phyloP scores from a whole-genome alignment of 1,284 basidiomycete species.

The Ustilago esculenta region DNA sequence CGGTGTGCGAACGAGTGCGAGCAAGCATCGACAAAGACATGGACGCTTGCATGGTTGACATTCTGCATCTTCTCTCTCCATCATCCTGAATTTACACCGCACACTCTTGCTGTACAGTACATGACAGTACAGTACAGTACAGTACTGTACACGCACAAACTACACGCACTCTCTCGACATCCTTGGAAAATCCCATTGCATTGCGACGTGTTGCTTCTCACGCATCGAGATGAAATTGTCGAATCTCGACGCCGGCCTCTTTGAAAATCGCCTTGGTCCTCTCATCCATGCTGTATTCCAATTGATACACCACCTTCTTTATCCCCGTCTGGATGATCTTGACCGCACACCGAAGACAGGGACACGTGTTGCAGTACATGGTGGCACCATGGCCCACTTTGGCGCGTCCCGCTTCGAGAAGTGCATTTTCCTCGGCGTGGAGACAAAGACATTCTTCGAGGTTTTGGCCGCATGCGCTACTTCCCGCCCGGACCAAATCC shows the following conservation, averaged over 20 bases:
- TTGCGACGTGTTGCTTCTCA: too few relatives aligned
- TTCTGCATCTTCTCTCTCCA: too few relatives aligned
- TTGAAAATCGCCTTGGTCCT: constrained; percentile 66
- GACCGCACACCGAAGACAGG: constrained; percentile 92
- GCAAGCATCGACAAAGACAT: too few relatives aligned
- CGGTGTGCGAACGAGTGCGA: too few relatives aligned
- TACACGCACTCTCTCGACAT: too few relatives aligned
- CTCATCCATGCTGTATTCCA: constrained; percentile 78
- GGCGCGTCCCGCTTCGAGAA: constrained; percentile 82
- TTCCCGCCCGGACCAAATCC: not conserved
- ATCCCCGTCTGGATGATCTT: constrained; percentile 97
- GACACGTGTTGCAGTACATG: constrained; percentile 91
- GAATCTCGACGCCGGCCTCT: constrained; percentile 67
- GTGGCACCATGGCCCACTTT: constrained; percentile 75
- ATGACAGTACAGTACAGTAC: too few relatives aligned
- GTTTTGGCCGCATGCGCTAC: constrained; percentile 70
- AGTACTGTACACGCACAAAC: too few relatives aligned
- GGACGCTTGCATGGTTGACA: too few relatives aligned
- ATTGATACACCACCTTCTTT: constrained; percentile 90
- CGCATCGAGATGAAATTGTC: constrained; percentile 52
- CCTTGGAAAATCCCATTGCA: too few relatives aligned
- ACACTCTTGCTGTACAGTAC: too few relatives aligned
- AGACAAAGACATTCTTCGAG: constrained; percentile 89
- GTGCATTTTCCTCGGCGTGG: constrained; percentile 97
- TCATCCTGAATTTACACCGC: too few relatives aligned